Base-by-base conservation (phyloP, 1,284 basidiomycete species). In the Puccinia horiana region DNA sequence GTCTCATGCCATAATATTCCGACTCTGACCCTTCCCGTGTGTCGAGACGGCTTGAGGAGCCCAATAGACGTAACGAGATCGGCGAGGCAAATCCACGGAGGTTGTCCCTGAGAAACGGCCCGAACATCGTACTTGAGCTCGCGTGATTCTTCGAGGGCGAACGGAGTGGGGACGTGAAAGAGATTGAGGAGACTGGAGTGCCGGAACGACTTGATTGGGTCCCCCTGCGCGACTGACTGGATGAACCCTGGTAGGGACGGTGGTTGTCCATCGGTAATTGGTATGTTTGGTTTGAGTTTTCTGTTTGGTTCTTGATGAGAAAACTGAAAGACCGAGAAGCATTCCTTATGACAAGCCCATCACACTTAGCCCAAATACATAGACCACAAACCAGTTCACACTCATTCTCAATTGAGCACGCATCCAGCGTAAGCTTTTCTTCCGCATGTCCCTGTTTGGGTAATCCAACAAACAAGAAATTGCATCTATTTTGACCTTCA, bases 111-210 rank as follows among this genome's bases (percentile, higher is more conserved):
- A 47, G 23, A 16, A 72, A 72, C 44, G 69, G 42, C 9, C 69
- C 42, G 44, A 72, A 72, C 26, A 72, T 18, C 37, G 8, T 42
- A 35, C 40, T 69, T 11, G n/a, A 6, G 29, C 63, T 67, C 3
- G 14, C 18, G 23, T 26, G 23, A 40, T 37, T 67, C 40, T 42
- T 67, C 16, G 35, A 5, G 14, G 63, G 63, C 35, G 63, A 20
- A 2, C n/a, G 63, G 8, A n/a, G 32, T 6, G 35, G 32, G 14
- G 63, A 40, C 20, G 2, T 40, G 63, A 29, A 67, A 14, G 63
- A 67, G 63, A 67, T 67, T 5, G 63, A 67, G n/a, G 63, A 67
- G 35, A 67, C 63, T 37, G 63, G 63, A 6, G 63, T 20, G 18
- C 35, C 16, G 63, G 63, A 67, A 2, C 23, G 63, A 67, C 35